Evolutionary conservation across 345 rosid genomes (phyloP), one percentile per base, ranked within the genome.

Genomic region (Eucalyptus sideroxylon): DNA sequence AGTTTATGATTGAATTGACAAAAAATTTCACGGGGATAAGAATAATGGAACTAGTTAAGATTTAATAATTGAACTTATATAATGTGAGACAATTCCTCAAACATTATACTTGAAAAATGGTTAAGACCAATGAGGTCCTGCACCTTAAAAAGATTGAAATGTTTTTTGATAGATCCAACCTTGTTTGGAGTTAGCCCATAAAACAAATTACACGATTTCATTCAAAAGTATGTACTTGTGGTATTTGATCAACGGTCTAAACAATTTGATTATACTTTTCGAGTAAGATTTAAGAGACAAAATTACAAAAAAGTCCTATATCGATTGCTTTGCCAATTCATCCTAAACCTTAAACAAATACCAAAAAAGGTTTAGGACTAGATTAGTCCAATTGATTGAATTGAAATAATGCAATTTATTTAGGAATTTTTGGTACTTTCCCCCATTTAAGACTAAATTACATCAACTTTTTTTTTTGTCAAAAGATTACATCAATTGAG

Each of bases 11-110:
- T 8, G 1, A 53, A 53, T 19, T 53, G 10, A 1, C 10, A 53
- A 53, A 1, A 1, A 0, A 0, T 53, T 19, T 19, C 0, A 53
- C 2, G 0, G 1, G 2, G 0, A 82, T 82, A 62, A 30, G 15
- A 30, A 62, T 60, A 60, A 60, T 27, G 67, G 14, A 15, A 26
- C 15, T 4, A 16, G 65, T 59, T 59, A 24, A 59, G 65, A 24
- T 60, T 6, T 60, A 1, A 60, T 27, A 27, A 60, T 60, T 27
- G 67, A 60, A 60, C 15, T 62, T 7, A 62, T 30, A 62, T 62
- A n/a, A 65, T 15, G 37, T 0, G 3, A 65, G 72, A 65, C 34
- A n/a, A n/a, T 65, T 65, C 72, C 17, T 65, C 72, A n/a, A 15
- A n/a, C 17, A n/a, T 65, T 30, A 14, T 65, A 15, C 37, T n/a